Evolutionary conservation across 2,329 filamentous ascomycete genomes (phyloP).

Genomic region (Fusarium coicis): DNA sequence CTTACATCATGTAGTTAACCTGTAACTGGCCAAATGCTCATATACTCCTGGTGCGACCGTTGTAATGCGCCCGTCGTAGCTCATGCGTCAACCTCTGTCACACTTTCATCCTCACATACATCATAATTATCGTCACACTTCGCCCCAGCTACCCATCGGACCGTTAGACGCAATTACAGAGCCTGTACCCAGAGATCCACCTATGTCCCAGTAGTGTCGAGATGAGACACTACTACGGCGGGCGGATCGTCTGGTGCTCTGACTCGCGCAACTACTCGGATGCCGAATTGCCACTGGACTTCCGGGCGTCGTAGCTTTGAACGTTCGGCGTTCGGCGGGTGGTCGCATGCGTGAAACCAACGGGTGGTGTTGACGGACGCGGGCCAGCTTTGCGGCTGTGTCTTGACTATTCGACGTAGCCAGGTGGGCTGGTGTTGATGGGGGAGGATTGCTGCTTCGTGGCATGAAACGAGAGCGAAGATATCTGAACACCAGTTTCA

Average conservation of each 20-base stretch:
- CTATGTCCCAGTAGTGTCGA: conserved; percentile 92
- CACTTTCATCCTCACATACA: conserved; percentile 15
- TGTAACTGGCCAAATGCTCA: conserved; percentile 10
- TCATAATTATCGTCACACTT: conserved; percentile 61
- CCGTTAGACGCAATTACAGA: conserved; percentile 74
- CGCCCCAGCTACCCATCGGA: conserved; percentile 81
- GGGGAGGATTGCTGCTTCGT: conserved; percentile 54
- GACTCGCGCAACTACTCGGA: conserved; percentile 81
- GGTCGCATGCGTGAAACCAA: conserved; percentile 72
- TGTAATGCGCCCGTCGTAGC: conserved; percentile 13
- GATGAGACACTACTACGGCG: conserved; percentile 76
- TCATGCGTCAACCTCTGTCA: conserved; percentile 11
- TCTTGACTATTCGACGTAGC: conserved; percentile 68
- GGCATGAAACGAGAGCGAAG: conserved; percentile 79
- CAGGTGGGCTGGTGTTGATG: conserved; percentile 59
- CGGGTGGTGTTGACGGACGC: conserved; percentile 90
- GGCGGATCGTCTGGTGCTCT: conserved; percentile 81
- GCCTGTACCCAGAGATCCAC: conserved; percentile 80
- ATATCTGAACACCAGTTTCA: conserved; percentile 92
- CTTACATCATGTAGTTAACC: conserved; percentile 12
- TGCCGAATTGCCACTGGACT: conserved; percentile 61
- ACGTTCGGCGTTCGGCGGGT: conserved; percentile 63
- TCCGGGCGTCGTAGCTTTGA: conserved; percentile 63
- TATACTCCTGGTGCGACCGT: conserved; percentile 23
- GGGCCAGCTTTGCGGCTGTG: conserved; percentile 78